Base-by-base conservation (phyloP, 2,329 filamentous ascomycete genomes). In the Fusarium goolgardi region DNA sequence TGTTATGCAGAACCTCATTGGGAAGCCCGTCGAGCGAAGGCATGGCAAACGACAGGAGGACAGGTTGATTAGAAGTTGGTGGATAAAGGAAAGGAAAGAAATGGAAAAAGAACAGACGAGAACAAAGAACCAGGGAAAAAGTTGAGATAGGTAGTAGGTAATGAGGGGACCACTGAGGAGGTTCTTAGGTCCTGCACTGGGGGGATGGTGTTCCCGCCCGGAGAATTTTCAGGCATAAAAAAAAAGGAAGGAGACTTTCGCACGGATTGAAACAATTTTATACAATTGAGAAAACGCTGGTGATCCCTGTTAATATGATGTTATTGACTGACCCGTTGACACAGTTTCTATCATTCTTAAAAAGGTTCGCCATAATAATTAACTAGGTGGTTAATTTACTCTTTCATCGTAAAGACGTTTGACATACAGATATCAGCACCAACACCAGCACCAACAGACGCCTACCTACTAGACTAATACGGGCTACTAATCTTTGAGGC, bases 11-110 rank as follows among this genome's bases (percentile, higher is more conserved):
- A 23, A 74, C 72, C 60, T 74, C 76, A 40, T 76, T 76, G 6
- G 67, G 75, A 27, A 75, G 69, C 58, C 75, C 72, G 52, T 75
- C 73, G 60, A 77, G 70, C 60, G 75, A 75, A 55, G 72, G 64
- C 67, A 75, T 76, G 55, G 63, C 66, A 51, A 63, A 45, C 53
- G 31, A 13, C 12, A 4, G 18, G 11, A 21, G 6, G 21, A 35
- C 25, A 37, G 31, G 41, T 55, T 63, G 65, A 60, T 61, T 31
- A 60, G 32, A 47, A 57, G 51, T 60, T 47, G 55, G 55, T 27
- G 32, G 43, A 53, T 44, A 41, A 25, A 51, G 50, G 15, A 41
- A 50, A 49, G 44, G 45, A 44, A 53, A 45, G 41, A 54, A 43
- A 27, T 43, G 21, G 18, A 50, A 35, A 4, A 18, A 34, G 23